Conservation (phyloP, 2,329 filamentous ascomycete species). For the Epicoccum sorghinum region DNA sequence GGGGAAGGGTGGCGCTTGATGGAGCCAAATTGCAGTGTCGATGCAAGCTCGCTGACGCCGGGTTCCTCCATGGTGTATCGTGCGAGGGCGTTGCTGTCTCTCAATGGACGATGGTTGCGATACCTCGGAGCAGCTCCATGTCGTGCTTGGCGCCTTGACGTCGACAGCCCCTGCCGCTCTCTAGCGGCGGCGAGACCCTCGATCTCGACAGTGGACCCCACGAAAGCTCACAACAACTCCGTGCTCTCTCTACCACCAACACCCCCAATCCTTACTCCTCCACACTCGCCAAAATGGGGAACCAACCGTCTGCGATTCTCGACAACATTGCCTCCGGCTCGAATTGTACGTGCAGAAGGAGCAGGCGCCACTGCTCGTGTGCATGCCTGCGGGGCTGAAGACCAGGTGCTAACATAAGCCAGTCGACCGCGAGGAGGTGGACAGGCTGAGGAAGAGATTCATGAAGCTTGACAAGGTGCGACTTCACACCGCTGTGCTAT, state of each 20-base stretch:
- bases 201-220: slow-evolving; percentile 26
- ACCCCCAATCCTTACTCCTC: slow-evolving; percentile 14
- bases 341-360: slow-evolving; percentile 72
- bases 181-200: slow-evolving; percentile 24
- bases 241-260: slow-evolving; percentile 18
- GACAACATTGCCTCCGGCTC: slow-evolving; percentile 96
- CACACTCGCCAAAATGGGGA: slow-evolving; percentile 53
- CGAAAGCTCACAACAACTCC: slow-evolving; percentile 25
- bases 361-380: slow-evolving; percentile 24
- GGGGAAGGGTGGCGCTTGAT: slow-evolving; percentile 76
- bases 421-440: slow-evolving; percentile 98
- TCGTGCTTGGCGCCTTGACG: slow-evolving; percentile 32
- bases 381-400: slow-evolving; percentile 38
- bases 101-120: background rate
- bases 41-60: slow-evolving; percentile 65
- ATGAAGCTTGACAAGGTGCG: slow-evolving; percentile 98
- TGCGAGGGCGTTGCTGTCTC: background rate
- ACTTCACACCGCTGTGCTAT: background rate
- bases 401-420: slow-evolving; percentile 31
- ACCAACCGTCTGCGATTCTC: slow-evolving; percentile 71
- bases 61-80: slow-evolving; percentile 7
- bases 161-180: slow-evolving; percentile 24
- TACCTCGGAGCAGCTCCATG: slow-evolving; percentile 17
- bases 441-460: slow-evolving; percentile 92
- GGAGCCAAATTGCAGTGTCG: slow-evolving; percentile 79